Percentiles rank a stretch among this genome's conserved stretches.
Evolutionary conservation across 495 filamentous ascomycete genomes (phyloP).

Genomic region (Thermochaetoides thermophila): DNA sequence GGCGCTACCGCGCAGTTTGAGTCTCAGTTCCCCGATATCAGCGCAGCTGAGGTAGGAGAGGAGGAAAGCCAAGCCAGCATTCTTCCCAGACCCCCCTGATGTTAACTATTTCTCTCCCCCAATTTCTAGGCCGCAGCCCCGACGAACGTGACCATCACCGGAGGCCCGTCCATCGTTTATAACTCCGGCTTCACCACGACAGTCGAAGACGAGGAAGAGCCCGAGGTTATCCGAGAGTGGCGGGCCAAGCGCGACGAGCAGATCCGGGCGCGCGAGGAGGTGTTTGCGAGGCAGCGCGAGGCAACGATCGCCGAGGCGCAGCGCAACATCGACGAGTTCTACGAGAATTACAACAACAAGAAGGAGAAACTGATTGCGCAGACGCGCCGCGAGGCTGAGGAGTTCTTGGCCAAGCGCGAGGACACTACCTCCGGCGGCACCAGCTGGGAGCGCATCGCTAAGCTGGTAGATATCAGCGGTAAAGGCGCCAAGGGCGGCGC

Average conservation of each 20-base stretch:
- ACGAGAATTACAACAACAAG: constrained; percentile 97
- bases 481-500: constrained; percentile 79
- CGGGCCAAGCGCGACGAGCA: constrained; percentile 70
- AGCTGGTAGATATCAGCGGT: constrained; percentile 88
- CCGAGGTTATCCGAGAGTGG: constrained; percentile 83
- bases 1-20: constrained; percentile 58
- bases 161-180: constrained; percentile 48
- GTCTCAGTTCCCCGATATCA: constrained; percentile 74
- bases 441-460: constrained; percentile 95
- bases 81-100: too few species aligned
- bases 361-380: constrained; percentile 79
- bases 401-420: constrained; percentile 77
- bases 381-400: constrained; percentile 81
- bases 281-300: constrained; percentile 59
- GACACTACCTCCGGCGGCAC: constrained; percentile 89
- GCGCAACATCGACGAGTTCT: constrained; percentile 92
- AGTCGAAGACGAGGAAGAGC: constrained; percentile 56
- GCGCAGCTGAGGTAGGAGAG: too few species aligned
- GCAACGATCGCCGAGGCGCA: constrained; percentile 76
- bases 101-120: too few species aligned
- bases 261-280: constrained; percentile 60
- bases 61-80: constrained; percentile 1
- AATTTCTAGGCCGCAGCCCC: too few species aligned
- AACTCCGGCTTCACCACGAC: constrained; percentile 48
- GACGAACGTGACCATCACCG: too few species aligned